Base-by-base conservation (phyloP, 2,329 filamentous ascomycete genomes). In the Aspergillus felis region DNA sequence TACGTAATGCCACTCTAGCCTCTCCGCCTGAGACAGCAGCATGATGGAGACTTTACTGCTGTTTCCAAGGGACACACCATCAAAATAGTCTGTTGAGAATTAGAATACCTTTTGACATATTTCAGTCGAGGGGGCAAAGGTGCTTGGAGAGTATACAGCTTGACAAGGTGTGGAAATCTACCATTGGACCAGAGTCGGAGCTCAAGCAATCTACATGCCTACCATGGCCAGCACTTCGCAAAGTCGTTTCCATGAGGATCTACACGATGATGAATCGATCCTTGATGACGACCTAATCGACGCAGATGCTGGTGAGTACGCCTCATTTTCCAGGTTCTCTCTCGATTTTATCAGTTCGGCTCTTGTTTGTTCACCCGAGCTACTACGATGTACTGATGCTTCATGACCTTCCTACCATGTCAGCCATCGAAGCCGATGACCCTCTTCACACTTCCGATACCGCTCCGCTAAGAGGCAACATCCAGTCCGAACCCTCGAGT, bases 371-470 rank as follows among this genome's bases (percentile, higher is more conserved):
- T 38, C 28, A 17, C 47, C 29, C 44, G 55, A 50, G 38, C 47
- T 25, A 47, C 29, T 56, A 38, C 32, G 32, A 38, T 38, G 32
- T 38, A 12, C 47, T 46, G 25, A 41, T 49, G 50, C 48, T 25
- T 38, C 42, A 9, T 17, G 17, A 42, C 27, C 42, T 17, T 14
- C 48, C 20, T 27, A 12, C 22, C 32, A 46, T 41, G 44, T 32
- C 89, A 69, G 91, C 92, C 66, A 87, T 97, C 69, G 92, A 97
- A 74, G 91, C 96, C 69, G 92, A 97, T 70, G 92, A 97, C 76
- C 92, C 92, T 44, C 82, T 94, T 63, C 80, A 82, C 64, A 82
- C 82, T 57, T 87, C 89, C 62, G 88, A 92, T 70, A 87, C 88
- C 66, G 86, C 91, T 52, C 91, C 91, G 55, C 81, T 96, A 63